phyloP scores from a whole-genome alignment of 2,329 filamentous ascomycete genomes.

The Rhinocladiella similis region DNA sequence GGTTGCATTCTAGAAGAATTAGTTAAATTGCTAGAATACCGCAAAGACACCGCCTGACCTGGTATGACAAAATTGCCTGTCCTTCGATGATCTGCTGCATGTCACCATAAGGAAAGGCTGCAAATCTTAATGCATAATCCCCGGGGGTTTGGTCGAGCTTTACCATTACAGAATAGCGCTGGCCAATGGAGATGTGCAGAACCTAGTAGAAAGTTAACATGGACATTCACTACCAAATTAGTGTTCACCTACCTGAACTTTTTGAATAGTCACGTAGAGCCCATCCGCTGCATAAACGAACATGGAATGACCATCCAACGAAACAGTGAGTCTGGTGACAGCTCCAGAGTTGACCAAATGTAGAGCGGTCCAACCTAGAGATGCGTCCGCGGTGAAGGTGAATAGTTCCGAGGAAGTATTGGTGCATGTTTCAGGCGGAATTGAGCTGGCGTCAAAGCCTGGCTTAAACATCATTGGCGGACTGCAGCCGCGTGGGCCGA shows the following conservation, averaged over 20 bases:
- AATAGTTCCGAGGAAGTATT: constrained; percentile 20
- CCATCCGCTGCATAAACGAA: constrained; percentile 29
- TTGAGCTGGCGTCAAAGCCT: constrained; percentile 19
- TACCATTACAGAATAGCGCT: constrained; percentile 29
- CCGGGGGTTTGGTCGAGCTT: constrained; percentile 24
- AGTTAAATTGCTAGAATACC: constrained; percentile 1
- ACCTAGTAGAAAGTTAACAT: constrained; percentile 21
- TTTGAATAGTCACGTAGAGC: constrained; percentile 23
- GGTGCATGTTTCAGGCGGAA: constrained; percentile 23
- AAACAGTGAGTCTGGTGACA: constrained; percentile 22
- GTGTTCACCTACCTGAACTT: constrained; percentile 22
- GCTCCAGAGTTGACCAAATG: constrained; percentile 26
- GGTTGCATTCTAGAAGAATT: not conserved
- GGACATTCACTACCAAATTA: not conserved
- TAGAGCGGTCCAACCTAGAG: constrained; percentile 25
- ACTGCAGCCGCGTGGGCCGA: constrained; percentile 21
- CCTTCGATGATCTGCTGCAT: constrained; percentile 27
- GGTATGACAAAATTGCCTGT: constrained; percentile 22
- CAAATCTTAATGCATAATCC: constrained; percentile 21
- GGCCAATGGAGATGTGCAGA: constrained; percentile 22
- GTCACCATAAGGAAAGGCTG: constrained; percentile 20
- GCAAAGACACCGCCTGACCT: constrained; percentile 7
- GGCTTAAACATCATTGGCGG: constrained; percentile 24
- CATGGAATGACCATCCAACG: constrained; percentile 27
- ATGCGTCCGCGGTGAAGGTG: constrained; percentile 8